Conservation (phyloP, 495 filamentous ascomycete species). For the Hapsidospora chrysogenum region DNA sequence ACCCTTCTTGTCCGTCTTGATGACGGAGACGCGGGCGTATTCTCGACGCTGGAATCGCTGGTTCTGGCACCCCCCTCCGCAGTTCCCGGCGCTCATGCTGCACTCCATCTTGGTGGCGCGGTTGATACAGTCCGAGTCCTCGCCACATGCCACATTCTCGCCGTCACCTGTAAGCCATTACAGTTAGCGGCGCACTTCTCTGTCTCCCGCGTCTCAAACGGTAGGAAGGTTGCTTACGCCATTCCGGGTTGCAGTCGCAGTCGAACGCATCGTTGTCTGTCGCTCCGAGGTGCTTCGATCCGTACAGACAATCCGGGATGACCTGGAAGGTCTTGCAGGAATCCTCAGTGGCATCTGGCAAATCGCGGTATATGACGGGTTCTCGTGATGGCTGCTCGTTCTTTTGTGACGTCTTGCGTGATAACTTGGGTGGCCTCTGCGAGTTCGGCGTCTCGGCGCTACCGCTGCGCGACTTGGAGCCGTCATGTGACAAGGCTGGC, state of each 20-base stretch:
- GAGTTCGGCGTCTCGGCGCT: constrained; percentile 24
- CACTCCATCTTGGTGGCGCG: constrained; percentile 97
- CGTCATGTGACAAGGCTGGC: constrained; percentile 25
- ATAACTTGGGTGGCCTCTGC: constrained; percentile 45
- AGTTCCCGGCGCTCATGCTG: constrained; percentile 64
- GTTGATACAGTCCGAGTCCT: constrained; percentile 98
- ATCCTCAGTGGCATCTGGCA: constrained; percentile 59
- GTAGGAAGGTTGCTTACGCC: constrained; percentile 48
- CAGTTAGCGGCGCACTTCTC: constrained; percentile 2
- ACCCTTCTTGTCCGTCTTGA: constrained; percentile 95
- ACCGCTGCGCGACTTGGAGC: constrained; percentile 21
- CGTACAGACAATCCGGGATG: constrained; percentile 72
- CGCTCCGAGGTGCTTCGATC: constrained; percentile 71
- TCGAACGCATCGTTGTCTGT: constrained; percentile 83
- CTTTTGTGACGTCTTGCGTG: constrained; percentile 62
- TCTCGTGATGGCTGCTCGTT: constrained; percentile 27
- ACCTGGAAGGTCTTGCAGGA: constrained; percentile 62
- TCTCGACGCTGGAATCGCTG: constrained; percentile 85
- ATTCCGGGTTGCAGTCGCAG: constrained; percentile 90
- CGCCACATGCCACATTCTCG: constrained; percentile 77
- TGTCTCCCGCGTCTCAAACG: constrained; percentile 4
- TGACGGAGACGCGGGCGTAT: constrained; percentile 82
- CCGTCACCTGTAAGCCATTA: constrained; percentile 39
- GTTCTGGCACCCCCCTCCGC: constrained; percentile 78
- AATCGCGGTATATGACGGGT: constrained; percentile 47